These are phyloP conservation scores for Nakaseomyces sp. DNA, from an alignment of 1,139 yeast species.

Conservation along the genomic window DNA sequence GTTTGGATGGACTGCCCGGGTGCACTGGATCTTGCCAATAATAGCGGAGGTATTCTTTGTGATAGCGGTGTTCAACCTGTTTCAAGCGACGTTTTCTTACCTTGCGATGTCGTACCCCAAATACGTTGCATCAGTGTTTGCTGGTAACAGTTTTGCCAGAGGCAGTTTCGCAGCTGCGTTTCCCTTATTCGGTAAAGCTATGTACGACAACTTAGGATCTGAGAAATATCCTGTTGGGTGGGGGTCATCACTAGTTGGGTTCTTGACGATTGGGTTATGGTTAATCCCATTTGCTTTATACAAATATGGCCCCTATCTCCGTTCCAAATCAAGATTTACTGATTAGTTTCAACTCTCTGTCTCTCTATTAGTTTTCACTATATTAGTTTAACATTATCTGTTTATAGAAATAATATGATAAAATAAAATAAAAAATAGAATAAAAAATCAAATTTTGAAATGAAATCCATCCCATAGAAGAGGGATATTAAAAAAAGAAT, in stretches of 20 bases:
- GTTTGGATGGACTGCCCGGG: conserved; percentile 39
- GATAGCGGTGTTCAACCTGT: conserved; percentile 35
- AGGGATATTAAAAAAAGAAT: too few species aligned
- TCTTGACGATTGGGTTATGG: conserved; percentile 37
- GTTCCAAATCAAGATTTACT: conserved; percentile 11
- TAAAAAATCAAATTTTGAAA: too few species aligned
- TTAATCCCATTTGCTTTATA: conserved; percentile 41
- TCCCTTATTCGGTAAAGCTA: conserved; percentile 50
- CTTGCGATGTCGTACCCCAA: conserved; percentile 33
- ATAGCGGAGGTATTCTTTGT: conserved; percentile 38
- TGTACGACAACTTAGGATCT: conserved; percentile 41
- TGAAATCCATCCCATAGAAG: too few species aligned
- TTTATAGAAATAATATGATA: too few species aligned
- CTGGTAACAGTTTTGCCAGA: conserved; percentile 46
- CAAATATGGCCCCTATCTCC: conserved; percentile 43
- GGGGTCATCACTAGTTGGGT: conserved; percentile 47
- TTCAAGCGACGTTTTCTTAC: conserved; percentile 34
- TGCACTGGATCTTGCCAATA: conserved; percentile 40
- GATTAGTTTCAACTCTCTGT: background rate
- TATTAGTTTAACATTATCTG: too few species aligned
- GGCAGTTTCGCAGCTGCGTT: conserved; percentile 41
- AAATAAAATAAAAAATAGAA: too few species aligned
- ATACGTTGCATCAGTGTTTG: conserved; percentile 51
- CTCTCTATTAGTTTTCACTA: too few species aligned
- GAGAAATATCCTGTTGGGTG: conserved; percentile 46